Evolutionary conservation across 208 protist genomes (phyloP).

Genomic region (Leishmania guyanensis): DNA sequence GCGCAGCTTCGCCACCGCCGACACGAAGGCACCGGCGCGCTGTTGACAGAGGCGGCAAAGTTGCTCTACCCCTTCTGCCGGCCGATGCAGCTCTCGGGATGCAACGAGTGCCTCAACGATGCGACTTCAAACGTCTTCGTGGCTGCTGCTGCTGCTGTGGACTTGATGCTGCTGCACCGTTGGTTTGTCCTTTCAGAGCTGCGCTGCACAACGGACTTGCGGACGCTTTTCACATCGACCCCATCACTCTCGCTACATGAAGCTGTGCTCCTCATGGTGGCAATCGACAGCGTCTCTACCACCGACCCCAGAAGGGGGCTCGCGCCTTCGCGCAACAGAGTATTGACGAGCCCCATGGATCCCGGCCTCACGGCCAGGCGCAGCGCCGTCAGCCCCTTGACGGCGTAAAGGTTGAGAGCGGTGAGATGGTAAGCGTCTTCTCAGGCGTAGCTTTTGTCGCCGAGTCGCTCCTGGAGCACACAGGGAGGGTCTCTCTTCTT

Average conservation of each 20-base stretch:
- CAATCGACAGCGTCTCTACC: constrained; percentile 17
- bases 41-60: constrained; percentile 16
- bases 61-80: not conserved
- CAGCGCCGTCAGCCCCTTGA: constrained; percentile 39
- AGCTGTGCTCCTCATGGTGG: constrained; percentile 3
- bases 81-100: not conserved
- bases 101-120: not conserved
- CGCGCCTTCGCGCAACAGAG: constrained; percentile 38
- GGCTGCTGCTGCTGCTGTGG: not conserved
- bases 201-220: not conserved
- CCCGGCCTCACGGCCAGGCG: constrained; percentile 43
- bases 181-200: not conserved
- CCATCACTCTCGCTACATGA: constrained; percentile 2
- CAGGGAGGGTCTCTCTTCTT: not conserved
- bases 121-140: not conserved
- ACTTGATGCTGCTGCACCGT: not conserved
- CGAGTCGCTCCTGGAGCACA: not conserved
- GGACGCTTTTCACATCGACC: not conserved
- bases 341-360: constrained; percentile 39
- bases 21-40: constrained; percentile 26
- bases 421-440: not conserved
- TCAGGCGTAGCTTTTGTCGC: not conserved
- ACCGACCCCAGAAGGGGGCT: constrained; percentile 32
- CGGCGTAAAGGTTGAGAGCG: not conserved
- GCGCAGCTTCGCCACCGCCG: constrained; percentile 33